Base-by-base conservation (phyloP, 768 basidiomycete species). In the Lentinula aciculospora region DNA sequence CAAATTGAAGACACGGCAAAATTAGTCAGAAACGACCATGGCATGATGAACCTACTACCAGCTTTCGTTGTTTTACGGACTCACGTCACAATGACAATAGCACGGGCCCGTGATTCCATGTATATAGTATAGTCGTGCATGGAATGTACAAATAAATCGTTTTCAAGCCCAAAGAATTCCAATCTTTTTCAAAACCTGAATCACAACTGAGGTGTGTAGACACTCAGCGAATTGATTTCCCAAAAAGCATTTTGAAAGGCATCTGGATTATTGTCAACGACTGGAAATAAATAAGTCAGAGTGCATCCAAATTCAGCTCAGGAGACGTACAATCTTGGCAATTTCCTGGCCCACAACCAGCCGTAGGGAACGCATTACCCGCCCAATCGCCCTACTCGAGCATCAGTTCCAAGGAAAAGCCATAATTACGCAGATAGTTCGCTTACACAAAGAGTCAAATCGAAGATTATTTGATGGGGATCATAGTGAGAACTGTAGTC, bases 221-320 rank as follows among this genome's bases (percentile, higher is more conserved):
- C 74, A 31, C 77, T 74, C 32, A 89, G 67, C 17, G 79, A 76
- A 62, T 82, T 81, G 67, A 91, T 76, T 60, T 81, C 82, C 86
- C 86, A 91, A 68, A 84, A 89, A 1, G 88, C 85, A 17, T 86
- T 74, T 10, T 59, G 39, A 69, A 89, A 89, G 12, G 75, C 77
- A 4, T 64, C 58, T 0, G 89, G 87, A 62, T 84, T 78, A 59
- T 81, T 77, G 66, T 82, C 68, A 29, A 89, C 87, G 61, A 76
- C 84, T 85, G 49, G 29, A 19, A 3, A 21, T 10, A n/a, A n/a
- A n/a, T n/a, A n/a, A n/a, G n/a, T n/a, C n/a, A n/a, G n/a, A n/a
- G n/a, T n/a, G n/a, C n/a, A n/a, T n/a, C n/a, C n/a, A n/a, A 7
- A 59, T 8, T 54, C 25, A 29, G 17, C 4, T n/a, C 47, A 21